Percentiles rank a stretch among this genome's conserved stretches.
Evolutionary conservation across 768 basidiomycete genomes (phyloP).

Genomic region (Amylocystis lapponica): DNA sequence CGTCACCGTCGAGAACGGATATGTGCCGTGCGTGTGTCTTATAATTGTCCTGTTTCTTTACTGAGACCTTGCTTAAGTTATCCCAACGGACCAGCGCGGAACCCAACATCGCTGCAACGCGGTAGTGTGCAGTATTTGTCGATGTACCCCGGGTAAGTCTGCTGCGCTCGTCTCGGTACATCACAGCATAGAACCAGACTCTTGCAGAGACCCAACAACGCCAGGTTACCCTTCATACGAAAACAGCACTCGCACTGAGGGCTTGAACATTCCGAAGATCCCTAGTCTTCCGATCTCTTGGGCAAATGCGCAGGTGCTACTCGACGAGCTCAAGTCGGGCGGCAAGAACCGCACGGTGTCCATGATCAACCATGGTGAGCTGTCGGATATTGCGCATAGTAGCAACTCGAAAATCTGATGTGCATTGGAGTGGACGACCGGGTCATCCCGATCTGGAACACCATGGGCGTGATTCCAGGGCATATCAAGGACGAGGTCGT

Average conservation of each 20-base stretch:
- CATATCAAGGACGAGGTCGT: conserved; percentile 82
- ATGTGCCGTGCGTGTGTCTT: conserved; percentile 37
- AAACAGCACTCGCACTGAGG: conserved; percentile 61
- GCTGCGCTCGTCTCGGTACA: neutral
- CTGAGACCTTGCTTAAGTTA: conserved; percentile 39
- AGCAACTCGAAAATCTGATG: conserved; percentile 3
- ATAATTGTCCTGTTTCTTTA: too few species aligned
- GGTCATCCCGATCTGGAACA: conserved; percentile 89
- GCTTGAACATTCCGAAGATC: conserved; percentile 61
- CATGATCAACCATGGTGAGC: conserved; percentile 53
- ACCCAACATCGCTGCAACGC: conserved; percentile 78
- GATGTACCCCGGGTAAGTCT: conserved; percentile 40
- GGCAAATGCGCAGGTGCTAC: conserved; percentile 64
- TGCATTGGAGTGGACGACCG: conserved; percentile 56
- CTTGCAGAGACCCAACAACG: conserved; percentile 66
- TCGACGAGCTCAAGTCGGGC: conserved; percentile 41
- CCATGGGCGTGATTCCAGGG: conserved; percentile 78
- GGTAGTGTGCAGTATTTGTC: conserved; percentile 76
- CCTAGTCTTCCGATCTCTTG: conserved; percentile 91
- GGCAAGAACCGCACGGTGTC: conserved; percentile 41
- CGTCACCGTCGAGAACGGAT: conserved; percentile 73
- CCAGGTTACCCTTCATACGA: conserved; percentile 86
- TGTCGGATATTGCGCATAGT: neutral
- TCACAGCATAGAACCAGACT: neutral
- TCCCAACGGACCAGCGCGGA: conserved; percentile 84